Evolutionary conservation across 306 rosid species (phyloP).

Genomic region (Dicorynia guianensis): DNA sequence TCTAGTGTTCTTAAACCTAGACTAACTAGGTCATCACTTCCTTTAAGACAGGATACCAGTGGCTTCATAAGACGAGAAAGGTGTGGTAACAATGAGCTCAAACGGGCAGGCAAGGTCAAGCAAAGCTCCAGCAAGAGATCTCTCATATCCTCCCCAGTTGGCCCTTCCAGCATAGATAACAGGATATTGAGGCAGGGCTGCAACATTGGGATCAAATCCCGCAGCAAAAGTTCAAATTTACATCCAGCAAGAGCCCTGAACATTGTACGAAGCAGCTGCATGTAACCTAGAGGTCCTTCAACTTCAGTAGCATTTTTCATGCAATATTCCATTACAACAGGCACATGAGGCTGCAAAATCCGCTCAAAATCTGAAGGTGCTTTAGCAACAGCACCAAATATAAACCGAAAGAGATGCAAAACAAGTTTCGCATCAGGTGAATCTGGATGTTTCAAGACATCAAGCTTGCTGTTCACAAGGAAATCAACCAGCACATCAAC

Average conservation of each 20-base stretch:
- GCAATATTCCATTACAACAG: slow-evolving; percentile 93
- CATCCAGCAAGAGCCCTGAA: slow-evolving; percentile 90
- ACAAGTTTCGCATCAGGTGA: slow-evolving; percentile 89
- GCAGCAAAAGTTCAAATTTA: slow-evolving; percentile 91
- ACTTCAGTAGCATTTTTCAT: slow-evolving; percentile 95
- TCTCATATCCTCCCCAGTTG: slow-evolving; percentile 94
- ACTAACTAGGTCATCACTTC: slow-evolving; percentile 91
- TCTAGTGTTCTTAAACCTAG: slow-evolving; percentile 95
- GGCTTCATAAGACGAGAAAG: slow-evolving; percentile 98
- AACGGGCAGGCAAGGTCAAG: slow-evolving; percentile 96
- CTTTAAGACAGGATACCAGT: slow-evolving; percentile 87
- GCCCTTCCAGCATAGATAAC: slow-evolving; percentile 96
- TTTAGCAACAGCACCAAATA: slow-evolving; percentile 94
- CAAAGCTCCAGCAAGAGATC: slow-evolving; percentile 95
- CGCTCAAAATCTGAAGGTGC: slow-evolving; percentile 97
- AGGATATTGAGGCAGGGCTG: slow-evolving; percentile 98
- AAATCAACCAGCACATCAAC: slow-evolving; percentile 94
- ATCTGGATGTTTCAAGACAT: slow-evolving; percentile 86
- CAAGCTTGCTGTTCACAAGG: slow-evolving; percentile 90
- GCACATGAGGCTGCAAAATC: slow-evolving; percentile 97
- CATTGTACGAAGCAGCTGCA: slow-evolving; percentile 90
- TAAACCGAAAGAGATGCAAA: slow-evolving; percentile 87
- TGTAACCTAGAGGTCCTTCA: slow-evolving; percentile 94
- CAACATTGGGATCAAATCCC: slow-evolving; percentile 88
- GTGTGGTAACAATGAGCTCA: slow-evolving; percentile 90